These are phyloP conservation scores for Cenchrus americanus DNA, from an alignment of 176 grass and related monocot species.

Conservation along the genomic window DNA sequence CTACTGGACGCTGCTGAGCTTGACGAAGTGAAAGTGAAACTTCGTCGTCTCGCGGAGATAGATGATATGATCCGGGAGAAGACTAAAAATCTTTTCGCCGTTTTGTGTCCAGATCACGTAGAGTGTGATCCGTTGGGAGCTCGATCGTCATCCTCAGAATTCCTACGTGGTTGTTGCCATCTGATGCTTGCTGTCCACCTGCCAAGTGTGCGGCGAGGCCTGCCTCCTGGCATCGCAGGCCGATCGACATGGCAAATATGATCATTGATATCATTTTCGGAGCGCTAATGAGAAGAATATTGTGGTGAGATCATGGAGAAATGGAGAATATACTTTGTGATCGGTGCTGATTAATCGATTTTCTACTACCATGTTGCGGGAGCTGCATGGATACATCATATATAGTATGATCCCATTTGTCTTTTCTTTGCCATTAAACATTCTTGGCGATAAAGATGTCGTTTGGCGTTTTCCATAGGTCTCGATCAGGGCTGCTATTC, in stretches of 20 bases:
- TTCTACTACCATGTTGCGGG: conserved; percentile 26
- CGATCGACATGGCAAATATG: conserved; percentile 21
- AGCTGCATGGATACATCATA: background rate
- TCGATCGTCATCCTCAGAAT: conserved; percentile 21
- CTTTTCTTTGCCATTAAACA: conserved; percentile 9
- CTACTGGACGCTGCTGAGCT: background rate
- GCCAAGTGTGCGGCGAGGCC: conserved; percentile 46
- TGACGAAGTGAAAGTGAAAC: background rate
- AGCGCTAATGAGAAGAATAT: background rate
- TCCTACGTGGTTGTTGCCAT: conserved; percentile 52
- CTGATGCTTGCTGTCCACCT: background rate
- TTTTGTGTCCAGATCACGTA: conserved; percentile 20
- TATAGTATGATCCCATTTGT: conserved; percentile 14
- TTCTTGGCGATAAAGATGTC: conserved; percentile 37
- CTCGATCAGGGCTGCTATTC: conserved; percentile 22
- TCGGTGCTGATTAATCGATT: background rate
- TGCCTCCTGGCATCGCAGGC: background rate
- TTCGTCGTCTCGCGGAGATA: background rate
- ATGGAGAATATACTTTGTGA: conserved; percentile 29
- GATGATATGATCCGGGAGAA: conserved; percentile 16
- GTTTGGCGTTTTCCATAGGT: conserved; percentile 40
- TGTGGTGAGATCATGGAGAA: conserved; percentile 36
- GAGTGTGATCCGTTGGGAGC: background rate
- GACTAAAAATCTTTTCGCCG: background rate
- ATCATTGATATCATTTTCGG: conserved; percentile 28